Evolutionary conservation across 331 rosid genomes (phyloP).

Genomic region (Malus hybrid): DNA sequence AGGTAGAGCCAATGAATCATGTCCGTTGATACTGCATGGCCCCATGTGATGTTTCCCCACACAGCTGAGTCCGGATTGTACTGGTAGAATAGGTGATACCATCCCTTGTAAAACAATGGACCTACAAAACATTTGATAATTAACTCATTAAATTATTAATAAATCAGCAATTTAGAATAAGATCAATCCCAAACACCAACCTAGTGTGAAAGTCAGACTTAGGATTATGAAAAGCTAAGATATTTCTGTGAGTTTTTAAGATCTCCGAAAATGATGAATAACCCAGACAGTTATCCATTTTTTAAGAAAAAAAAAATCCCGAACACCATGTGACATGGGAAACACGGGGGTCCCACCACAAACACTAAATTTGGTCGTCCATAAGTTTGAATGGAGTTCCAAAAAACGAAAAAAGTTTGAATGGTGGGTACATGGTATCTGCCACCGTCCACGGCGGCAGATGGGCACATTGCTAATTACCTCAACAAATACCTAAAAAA

Average conservation of each 20-base stretch:
- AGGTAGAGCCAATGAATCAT: slow-evolving; percentile 80
- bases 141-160: neutral
- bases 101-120: slow-evolving; percentile 62
- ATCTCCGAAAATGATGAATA: too few species aligned
- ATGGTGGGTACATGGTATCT: neutral
- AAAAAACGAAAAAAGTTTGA: neutral
- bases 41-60: slow-evolving; percentile 94
- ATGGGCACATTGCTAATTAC: neutral
- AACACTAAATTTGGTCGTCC: neutral
- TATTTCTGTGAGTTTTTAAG: fast-evolving
- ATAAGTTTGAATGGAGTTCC: too few species aligned
- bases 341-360: neutral
- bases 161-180: neutral
- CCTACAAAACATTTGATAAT: slow-evolving; percentile 16
- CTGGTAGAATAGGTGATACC: slow-evolving; percentile 87
- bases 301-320: too few species aligned
- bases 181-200: neutral
- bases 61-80: slow-evolving; percentile 75
- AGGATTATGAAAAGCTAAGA: too few species aligned
- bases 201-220: too few species aligned
- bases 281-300: too few species aligned
- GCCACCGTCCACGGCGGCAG: neutral
- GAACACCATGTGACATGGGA: too few species aligned
- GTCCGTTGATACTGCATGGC: slow-evolving; percentile 71
- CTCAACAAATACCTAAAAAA: too few species aligned